phyloP scores from a whole-genome alignment of 202 grass and related monocot species.

The Cymbopogon flexuosus region DNA sequence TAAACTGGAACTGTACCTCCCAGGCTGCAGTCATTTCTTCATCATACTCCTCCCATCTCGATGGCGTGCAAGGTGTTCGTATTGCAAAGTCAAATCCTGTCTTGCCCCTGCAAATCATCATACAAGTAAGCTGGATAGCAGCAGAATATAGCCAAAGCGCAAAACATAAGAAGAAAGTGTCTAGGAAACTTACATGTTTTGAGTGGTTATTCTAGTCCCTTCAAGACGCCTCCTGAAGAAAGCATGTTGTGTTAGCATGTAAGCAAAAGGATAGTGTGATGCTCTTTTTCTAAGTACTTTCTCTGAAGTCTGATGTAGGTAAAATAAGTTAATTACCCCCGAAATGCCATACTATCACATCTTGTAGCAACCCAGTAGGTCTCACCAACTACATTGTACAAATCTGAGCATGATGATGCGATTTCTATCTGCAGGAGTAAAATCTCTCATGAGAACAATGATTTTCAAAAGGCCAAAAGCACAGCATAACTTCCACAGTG shows the following conservation, averaged over 20 bases:
- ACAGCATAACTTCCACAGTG: slow-evolving; percentile 6
- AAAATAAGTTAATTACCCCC: slow-evolving; percentile 55
- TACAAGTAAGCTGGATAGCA: slow-evolving; percentile 30
- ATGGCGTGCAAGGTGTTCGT: slow-evolving; percentile 91
- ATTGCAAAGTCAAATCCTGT: slow-evolving; percentile 95
- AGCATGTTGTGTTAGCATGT: slow-evolving; percentile 34
- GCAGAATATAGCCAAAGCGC: background rate
- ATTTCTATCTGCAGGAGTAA: slow-evolving; percentile 64
- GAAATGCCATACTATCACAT: slow-evolving; percentile 65
- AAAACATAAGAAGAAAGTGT: slow-evolving; percentile 11
- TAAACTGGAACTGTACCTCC: slow-evolving; percentile 57
- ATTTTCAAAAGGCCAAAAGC: background rate
- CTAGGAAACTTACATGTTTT: slow-evolving; percentile 52
- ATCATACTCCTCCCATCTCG: slow-evolving; percentile 87
- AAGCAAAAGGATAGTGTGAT: slow-evolving; percentile 10
- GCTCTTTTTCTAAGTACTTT: background rate
- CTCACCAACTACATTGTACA: slow-evolving; percentile 76
- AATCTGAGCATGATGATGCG: slow-evolving; percentile 77
- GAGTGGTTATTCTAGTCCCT: slow-evolving; percentile 98
- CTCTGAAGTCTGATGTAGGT: background rate
- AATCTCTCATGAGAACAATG: slow-evolving; percentile 32
- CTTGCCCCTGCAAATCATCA: slow-evolving; percentile 57
- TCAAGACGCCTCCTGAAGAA: slow-evolving; percentile 89
- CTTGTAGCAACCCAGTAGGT: slow-evolving; percentile 91
- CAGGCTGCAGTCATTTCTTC: slow-evolving; percentile 87